A percentile compares a stretch with the other conserved stretches of the same genome.
phyloP scores from a whole-genome alignment of 2,329 filamentous ascomycete genomes.

The Lasiodiplodia hormozganensis region DNA sequence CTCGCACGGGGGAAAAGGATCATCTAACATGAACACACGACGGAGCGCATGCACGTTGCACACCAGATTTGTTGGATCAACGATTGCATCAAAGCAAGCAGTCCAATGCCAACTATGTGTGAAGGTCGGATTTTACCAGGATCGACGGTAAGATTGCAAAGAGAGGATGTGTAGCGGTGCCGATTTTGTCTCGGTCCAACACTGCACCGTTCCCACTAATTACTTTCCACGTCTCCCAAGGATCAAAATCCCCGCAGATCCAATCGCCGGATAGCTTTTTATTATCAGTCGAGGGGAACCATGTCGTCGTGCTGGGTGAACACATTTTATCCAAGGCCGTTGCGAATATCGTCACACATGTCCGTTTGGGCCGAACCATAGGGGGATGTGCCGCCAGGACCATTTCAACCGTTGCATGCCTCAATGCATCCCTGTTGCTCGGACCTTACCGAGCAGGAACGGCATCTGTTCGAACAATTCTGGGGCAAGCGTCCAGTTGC shows the following conservation, averaged over 20 bases:
- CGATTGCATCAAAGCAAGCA: conserved; percentile 9
- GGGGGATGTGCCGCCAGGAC: not conserved
- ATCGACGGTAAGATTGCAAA: conserved; percentile 5
- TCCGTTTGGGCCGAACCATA: not conserved
- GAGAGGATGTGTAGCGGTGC: not conserved
- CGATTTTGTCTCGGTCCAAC: not conserved
- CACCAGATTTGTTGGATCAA: conserved; percentile 10
- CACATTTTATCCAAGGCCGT: not conserved
- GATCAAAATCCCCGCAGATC: not conserved
- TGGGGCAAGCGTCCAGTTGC: conserved; percentile 37
- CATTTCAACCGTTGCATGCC: not conserved
- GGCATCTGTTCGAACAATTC: conserved; percentile 36
- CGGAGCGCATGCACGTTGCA: conserved; percentile 11
- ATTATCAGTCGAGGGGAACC: not conserved
- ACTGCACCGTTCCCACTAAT: not conserved
- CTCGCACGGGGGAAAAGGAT: not conserved
- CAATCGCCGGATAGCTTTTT: not conserved
- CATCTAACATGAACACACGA: not conserved
- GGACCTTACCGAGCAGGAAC: conserved; percentile 25
- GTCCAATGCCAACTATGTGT: conserved; percentile 20
- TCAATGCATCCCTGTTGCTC: conserved; percentile 21
- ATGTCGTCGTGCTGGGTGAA: not conserved
- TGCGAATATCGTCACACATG: not conserved
- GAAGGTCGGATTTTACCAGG: not conserved
- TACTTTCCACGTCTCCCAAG: not conserved